Evolutionary conservation across 345 rosid species (phyloP).

Genomic region (Combretum micranthum): DNA sequence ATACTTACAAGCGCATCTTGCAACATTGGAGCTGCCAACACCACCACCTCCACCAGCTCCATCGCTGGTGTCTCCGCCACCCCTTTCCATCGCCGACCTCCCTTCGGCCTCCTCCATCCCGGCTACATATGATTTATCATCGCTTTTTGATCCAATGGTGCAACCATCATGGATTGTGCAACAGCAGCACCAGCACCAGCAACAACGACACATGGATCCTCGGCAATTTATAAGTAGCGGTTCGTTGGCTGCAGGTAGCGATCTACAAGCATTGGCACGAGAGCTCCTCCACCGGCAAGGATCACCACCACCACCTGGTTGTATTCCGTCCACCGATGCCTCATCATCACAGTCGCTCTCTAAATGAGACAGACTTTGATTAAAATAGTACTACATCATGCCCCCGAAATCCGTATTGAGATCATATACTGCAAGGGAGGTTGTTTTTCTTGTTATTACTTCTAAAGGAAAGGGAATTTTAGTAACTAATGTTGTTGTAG

Average conservation of each 20-base stretch:
- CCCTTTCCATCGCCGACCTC: slow-evolving; percentile 68
- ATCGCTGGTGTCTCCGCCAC: slow-evolving; percentile 17
- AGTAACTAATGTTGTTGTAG: not conserved
- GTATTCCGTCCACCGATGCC: slow-evolving; percentile 23
- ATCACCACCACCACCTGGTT: slow-evolving; percentile 45
- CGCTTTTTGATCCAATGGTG: slow-evolving; percentile 66
- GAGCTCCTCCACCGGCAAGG: slow-evolving; percentile 69
- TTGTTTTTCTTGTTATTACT: slow-evolving; percentile 12
- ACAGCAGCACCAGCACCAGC: slow-evolving; percentile 27
- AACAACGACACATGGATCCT: slow-evolving; percentile 38
- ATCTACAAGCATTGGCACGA: slow-evolving; percentile 74
- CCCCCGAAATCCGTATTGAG: slow-evolving; percentile 11
- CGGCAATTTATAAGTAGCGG: slow-evolving; percentile 46
- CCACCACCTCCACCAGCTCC: slow-evolving; percentile 36
- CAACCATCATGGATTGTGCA: slow-evolving; percentile 54
- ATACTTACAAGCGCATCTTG: slow-evolving; percentile 66
- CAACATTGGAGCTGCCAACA: slow-evolving; percentile 53
- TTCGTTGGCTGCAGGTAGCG: slow-evolving; percentile 28
- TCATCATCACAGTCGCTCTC: slow-evolving; percentile 44
- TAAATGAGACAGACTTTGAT: slow-evolving; percentile 28
- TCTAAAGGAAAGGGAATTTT: not conserved
- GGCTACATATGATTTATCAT: slow-evolving; percentile 49
- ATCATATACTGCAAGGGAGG: slow-evolving; percentile 6
- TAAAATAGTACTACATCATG: slow-evolving; percentile 12
- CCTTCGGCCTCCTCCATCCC: slow-evolving; percentile 52